Percentiles rank a stretch among this genome's conserved stretches.
Evolutionary conservation across 1,284 basidiomycete genomes (phyloP).

Genomic region (Coniferiporia sulphurascens): DNA sequence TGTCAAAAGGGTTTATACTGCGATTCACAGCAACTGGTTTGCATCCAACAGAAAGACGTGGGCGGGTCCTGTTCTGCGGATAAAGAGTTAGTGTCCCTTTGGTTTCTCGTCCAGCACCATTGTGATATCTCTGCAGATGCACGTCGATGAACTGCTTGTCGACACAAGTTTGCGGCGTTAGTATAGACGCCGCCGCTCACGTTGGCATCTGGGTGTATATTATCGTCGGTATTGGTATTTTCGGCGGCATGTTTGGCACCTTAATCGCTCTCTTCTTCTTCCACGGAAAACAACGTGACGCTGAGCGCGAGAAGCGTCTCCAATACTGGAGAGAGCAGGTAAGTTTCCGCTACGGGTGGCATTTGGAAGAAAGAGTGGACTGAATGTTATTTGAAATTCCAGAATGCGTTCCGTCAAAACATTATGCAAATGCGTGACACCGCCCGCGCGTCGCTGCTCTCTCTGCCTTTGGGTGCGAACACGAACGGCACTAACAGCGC

Average conservation of each 20-base stretch:
- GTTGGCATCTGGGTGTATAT: constrained; percentile 68
- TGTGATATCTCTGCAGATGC: constrained; percentile 45
- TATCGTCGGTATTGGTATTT: constrained; percentile 67
- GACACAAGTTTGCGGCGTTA: constrained; percentile 55
- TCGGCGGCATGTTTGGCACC: constrained; percentile 66
- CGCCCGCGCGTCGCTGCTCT: constrained; percentile 58
- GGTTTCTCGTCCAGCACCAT: not conserved
- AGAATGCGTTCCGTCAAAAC: constrained; percentile 76
- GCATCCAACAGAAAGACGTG: constrained; percentile 52
- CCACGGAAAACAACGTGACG: constrained; percentile 65
- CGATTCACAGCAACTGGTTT: constrained; percentile 55
- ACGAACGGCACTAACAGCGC: constrained; percentile 40
- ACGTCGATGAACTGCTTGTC: constrained; percentile 68
- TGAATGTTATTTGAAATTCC: not conserved
- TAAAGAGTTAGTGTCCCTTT: constrained; percentile 58
- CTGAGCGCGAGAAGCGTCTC: constrained; percentile 73
- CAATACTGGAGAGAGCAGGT: constrained; percentile 89
- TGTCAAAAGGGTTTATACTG: constrained; percentile 69
- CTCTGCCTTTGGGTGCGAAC: constrained; percentile 32
- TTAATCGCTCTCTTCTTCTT: constrained; percentile 63
- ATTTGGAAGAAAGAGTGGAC: not conserved
- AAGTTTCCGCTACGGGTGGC: constrained; percentile 16
- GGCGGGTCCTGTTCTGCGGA: constrained; percentile 65
- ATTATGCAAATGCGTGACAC: constrained; percentile 72
- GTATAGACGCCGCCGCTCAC: constrained; percentile 58